Percentiles rank a stretch among this genome's conserved stretches.
phyloP scores from a whole-genome alignment of 1,139 yeast species.

The Geotrichum klebahnii region DNA sequence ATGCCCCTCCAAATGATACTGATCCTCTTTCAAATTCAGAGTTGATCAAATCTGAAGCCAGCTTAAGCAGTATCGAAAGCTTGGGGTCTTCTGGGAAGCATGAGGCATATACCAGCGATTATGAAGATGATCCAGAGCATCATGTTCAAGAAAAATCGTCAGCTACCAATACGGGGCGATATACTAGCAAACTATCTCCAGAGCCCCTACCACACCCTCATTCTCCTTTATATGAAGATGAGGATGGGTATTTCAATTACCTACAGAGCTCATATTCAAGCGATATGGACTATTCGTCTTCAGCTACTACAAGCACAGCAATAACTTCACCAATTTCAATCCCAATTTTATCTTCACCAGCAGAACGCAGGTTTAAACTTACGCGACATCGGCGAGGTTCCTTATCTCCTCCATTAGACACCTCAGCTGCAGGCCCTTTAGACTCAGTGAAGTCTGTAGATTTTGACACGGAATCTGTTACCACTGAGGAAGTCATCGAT shows the following conservation, averaged over 20 bases:
- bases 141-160: not conserved
- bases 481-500: too few species aligned
- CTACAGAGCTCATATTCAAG: not conserved
- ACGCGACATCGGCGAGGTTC: not conserved
- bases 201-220: not conserved
- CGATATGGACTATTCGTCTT: not conserved
- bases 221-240: constrained; percentile 19
- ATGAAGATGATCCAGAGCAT: constrained; percentile 11
- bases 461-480: too few species aligned
- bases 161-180: not conserved
- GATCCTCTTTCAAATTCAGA: not conserved
- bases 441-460: not conserved
- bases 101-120: constrained; percentile 13
- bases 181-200: not conserved
- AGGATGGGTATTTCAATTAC: constrained; percentile 17
- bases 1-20: not conserved
- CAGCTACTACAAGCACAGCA: not conserved
- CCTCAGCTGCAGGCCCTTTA: not conserved
- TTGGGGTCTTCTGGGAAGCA: constrained; percentile 8
- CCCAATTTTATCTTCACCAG: not conserved
- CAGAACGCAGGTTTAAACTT: constrained; percentile 1
- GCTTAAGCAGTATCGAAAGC: not conserved
- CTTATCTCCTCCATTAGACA: not conserved
- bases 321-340: not conserved
- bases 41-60: not conserved